A percentile compares a stretch with the other conserved stretches of the same genome.
These are phyloP conservation scores for Tulasnella sp. DNA, from an alignment of 768 basidiomycete species.

Conservation along the genomic window DNA sequence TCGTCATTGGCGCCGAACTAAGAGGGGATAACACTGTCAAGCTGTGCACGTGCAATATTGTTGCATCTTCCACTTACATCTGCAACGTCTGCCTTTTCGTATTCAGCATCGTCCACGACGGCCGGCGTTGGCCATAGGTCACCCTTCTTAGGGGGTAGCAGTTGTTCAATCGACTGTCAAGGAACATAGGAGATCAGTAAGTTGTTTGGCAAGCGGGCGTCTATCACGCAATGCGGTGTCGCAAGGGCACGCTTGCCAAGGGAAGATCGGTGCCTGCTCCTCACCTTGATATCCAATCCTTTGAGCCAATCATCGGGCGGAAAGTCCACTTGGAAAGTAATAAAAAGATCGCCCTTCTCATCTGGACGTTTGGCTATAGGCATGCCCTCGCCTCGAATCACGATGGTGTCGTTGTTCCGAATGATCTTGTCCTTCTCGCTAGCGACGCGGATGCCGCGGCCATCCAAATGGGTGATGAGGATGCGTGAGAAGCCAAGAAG, in stretches of 20 bases:
- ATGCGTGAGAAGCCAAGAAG: conserved; percentile 91
- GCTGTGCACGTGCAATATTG: conserved; percentile 53
- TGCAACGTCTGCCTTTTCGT: conserved; percentile 66
- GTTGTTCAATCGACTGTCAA: conserved; percentile 45
- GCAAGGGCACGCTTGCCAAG: background rate
- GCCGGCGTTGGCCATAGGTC: conserved; percentile 64
- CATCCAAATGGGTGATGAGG: conserved; percentile 84
- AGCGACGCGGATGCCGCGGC: conserved; percentile 72
- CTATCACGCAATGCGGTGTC: too few relatives aligned
- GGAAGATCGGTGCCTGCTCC: conserved; percentile 8
- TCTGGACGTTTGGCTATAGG: conserved; percentile 32
- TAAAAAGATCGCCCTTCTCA: conserved; percentile 48
- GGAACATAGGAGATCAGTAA: conserved; percentile 1
- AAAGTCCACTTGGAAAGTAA: conserved; percentile 83
- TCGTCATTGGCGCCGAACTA: conserved; percentile 49
- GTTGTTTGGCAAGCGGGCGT: background rate
- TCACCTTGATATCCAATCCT: conserved; percentile 49
- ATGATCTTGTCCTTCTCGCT: conserved; percentile 69
- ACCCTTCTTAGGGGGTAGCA: conserved; percentile 68
- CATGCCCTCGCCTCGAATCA: conserved; percentile 83
- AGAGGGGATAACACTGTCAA: conserved; percentile 37
- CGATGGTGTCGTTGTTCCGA: conserved; percentile 60
- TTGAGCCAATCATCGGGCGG: conserved; percentile 68
- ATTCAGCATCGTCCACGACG: conserved; percentile 57
- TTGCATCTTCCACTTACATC: conserved; percentile 60